Evolutionary conservation across 768 basidiomycete genomes (phyloP), one percentile per base, ranked within the genome.

Genomic region (Boletus reticulatus): DNA sequence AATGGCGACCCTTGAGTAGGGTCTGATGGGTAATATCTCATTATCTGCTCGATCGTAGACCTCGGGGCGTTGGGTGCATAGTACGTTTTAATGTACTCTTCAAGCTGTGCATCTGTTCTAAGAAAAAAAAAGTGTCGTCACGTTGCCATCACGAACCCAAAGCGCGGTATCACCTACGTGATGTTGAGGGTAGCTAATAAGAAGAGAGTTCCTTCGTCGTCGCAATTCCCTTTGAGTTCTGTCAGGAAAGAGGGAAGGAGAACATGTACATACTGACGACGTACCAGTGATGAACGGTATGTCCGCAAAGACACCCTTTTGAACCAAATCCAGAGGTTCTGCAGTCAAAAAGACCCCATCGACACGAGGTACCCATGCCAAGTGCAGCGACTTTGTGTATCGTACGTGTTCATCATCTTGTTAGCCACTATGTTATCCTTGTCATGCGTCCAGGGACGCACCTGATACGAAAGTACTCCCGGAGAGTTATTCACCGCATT

Each of bases 1-100:
- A 78, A 85, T 0, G 83, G 84, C 0, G 82, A 84, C 17, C 83
- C 84, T 50, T 75, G 60, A 1, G 69, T 66, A 2, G 74, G 62
- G 46, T 78, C 74, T 0, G 62, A 52, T 0, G 81, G 75, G 55
- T 81, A 82, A 46, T 59, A 27, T 2, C 0, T 20, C 52, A 57
- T 51, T 17, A 80, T 44, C 12, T 62, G 51, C 14, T 68, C 60
- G 2, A 78, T 20, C 24, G 63, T 63, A 0, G 37, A 14, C 1
- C 13, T 1, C 0, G 75, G 61, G 2, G 69, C 63, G 3, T 63
- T 64, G 6, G 73, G 72, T 0, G 72, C 19, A 55, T 62, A 67
- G 39, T 64, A 58, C 1, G 32, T 32, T 10, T 36, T 3, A 2
- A 50, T 6, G 20, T 43, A 50, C 10, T 34, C 29, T n/a, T 6